A percentile compares a stretch with the other conserved stretches of the same genome.
phyloP scores from a whole-genome alignment of 495 filamentous ascomycete genomes.

The Tuber magnatum region DNA sequence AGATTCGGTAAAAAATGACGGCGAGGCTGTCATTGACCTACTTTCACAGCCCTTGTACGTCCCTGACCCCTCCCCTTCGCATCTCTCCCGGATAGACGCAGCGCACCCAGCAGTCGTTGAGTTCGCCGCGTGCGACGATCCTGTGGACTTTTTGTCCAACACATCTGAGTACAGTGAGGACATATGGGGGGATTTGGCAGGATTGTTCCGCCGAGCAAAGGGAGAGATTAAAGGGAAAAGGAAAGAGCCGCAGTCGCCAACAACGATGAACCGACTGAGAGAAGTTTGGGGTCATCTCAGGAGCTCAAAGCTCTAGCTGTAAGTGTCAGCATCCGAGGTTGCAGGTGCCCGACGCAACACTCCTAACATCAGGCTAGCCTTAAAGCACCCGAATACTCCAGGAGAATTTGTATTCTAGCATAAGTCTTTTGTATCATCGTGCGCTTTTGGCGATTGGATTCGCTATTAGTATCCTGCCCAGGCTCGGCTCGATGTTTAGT shows the following conservation, averaged over 20 bases:
- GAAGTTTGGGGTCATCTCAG: slow-evolving; percentile 50
- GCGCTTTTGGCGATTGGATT: background rate
- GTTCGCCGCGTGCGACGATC: slow-evolving; percentile 41
- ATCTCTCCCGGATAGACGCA: slow-evolving; percentile 11
- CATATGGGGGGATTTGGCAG: slow-evolving; percentile 66
- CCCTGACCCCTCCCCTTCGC: slow-evolving; percentile 7
- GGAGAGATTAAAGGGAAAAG: slow-evolving; percentile 49
- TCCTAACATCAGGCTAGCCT: background rate
- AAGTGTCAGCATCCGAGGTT: background rate
- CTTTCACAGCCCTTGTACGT: slow-evolving; percentile 25
- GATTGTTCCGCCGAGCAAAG: slow-evolving; percentile 57
- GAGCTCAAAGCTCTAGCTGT: background rate
- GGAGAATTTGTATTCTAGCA: background rate
- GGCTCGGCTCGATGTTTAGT: background rate
- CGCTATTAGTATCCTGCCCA: background rate
- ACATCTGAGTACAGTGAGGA: slow-evolving; percentile 61
- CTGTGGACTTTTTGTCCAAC: slow-evolving; percentile 42
- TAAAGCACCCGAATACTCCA: background rate
- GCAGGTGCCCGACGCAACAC: background rate
- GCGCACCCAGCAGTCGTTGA: slow-evolving; percentile 13
- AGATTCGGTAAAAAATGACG: slow-evolving; percentile 14
- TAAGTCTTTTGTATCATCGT: background rate
- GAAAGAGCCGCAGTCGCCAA: slow-evolving; percentile 39
- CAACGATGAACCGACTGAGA: slow-evolving; percentile 48
- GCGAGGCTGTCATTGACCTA: slow-evolving; percentile 30